Base-by-base conservation (phyloP, 179 eudicot species). In the Pouteria campechiana region DNA sequence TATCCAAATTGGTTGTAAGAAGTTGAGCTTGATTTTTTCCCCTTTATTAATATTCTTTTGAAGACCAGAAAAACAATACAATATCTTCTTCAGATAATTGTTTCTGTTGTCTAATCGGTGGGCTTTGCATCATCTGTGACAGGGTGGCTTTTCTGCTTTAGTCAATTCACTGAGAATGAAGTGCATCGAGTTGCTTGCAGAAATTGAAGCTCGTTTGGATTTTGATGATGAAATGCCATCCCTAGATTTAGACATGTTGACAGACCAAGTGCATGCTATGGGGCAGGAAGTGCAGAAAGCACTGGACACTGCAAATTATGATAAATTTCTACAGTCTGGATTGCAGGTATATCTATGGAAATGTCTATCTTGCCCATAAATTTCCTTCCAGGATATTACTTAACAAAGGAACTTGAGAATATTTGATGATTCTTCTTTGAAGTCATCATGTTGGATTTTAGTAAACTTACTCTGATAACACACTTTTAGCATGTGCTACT, bases 151-250 rank as follows among this genome's bases (percentile, higher is more conserved):
- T 61, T 86, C 98, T 57, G 70, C 72, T 57, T 63, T 79, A 54
- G 96, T 90, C 29, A 86, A 68, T 55, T 65, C 83, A 19, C 61
- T 77, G 29, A 75, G 96, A 70, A 65, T 52, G 14, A 72, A 72
- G 34, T 90, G 98, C 76, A 74, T 90, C 24, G 94, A 71, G 60
- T 58, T 90, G 56, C 96, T 90, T 48, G 65, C 88, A 12, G 98
- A 90, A 66, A 86, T 90, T 57, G 98, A 90, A 71, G 93, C 98
- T 45, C 98, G 92, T 41, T 73, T 90, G 42, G 98, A 90, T 71
- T 90, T 90, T 55, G 98, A 90, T 51, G 98, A 90, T 63, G 98
- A 90, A 72, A 79, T 90, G 98, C 88, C 96, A 51, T 84, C 84
- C 0, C 38, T 90, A 46, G 95, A 86, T 50, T 2, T 67, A 42